phyloP scores from a whole-genome alignment of 768 basidiomycete species.

The Kwoniella mangroviensis region DNA sequence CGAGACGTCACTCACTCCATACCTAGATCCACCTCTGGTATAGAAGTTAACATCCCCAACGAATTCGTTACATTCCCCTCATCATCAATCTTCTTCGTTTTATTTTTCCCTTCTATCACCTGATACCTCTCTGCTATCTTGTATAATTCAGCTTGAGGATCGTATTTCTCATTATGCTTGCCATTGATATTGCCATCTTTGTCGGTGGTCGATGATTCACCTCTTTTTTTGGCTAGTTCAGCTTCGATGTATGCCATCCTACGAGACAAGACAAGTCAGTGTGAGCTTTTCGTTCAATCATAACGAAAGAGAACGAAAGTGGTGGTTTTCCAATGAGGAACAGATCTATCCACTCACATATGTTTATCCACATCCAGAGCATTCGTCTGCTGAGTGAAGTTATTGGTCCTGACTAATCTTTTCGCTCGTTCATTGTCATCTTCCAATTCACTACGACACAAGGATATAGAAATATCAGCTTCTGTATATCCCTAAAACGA shows the following conservation, averaged over 20 bases:
- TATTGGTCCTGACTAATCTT: conserved; percentile 77
- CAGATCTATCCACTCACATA: conserved; percentile 68
- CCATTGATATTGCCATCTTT: conserved; percentile 56
- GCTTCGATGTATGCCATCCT: conserved; percentile 99
- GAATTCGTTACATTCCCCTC: conserved; percentile 94
- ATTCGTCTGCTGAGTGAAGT: conserved; percentile 98
- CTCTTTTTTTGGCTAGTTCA: conserved; percentile 78
- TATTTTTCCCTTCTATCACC: conserved; percentile 54
- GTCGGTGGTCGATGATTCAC: conserved; percentile 59
- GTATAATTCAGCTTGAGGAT: conserved; percentile 80
- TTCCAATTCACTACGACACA: conserved; percentile 39
- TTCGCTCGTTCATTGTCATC: conserved; percentile 74
- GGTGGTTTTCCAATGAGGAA: no score
- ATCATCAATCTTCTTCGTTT: conserved; percentile 62
- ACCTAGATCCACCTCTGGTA: conserved; percentile 96
- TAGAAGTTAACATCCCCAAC: conserved; percentile 93
- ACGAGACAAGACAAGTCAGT: no score
- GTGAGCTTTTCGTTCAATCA: no score
- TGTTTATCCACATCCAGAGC: conserved; percentile 96
- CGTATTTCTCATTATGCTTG: conserved; percentile 60
- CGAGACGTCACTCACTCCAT: conserved; percentile 77
- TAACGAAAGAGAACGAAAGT: no score
- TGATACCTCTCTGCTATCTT: conserved; percentile 66
- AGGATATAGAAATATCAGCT: neutral
- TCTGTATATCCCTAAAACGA: no score